Conservation (phyloP, 805 yeast species). For the Pichia cephalocereana region DNA sequence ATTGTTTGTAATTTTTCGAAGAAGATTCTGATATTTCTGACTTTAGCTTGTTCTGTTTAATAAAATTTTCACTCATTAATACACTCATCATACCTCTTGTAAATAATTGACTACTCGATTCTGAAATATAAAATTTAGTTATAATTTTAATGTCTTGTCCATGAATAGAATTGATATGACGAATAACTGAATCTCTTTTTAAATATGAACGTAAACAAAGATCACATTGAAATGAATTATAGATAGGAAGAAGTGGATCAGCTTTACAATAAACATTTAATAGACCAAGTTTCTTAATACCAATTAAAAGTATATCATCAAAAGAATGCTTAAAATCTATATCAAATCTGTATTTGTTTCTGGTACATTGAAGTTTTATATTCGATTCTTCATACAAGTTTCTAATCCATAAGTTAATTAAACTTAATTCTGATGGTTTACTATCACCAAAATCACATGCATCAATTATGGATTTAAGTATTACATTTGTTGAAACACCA, state of each 20-base stretch:
- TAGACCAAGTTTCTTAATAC: not conserved
- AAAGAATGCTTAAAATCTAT: not conserved
- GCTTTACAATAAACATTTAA: conserved; percentile 5
- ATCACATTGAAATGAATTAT: conserved; percentile 6
- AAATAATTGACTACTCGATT: not conserved
- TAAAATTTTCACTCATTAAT: not conserved
- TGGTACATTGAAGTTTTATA: not conserved
- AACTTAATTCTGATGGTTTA: not conserved
- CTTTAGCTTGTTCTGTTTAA: not conserved
- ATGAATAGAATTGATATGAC: conserved; percentile 1
- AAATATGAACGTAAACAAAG: conserved; percentile 5
- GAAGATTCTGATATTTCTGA: not conserved
- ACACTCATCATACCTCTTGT: conserved; percentile 1
- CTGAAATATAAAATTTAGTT: not conserved
- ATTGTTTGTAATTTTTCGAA: not conserved
- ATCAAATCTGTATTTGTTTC: not conserved
- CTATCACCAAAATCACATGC: no score
- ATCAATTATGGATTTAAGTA: no score
- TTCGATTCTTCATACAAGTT: conserved; percentile 3
- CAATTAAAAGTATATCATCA: not conserved
- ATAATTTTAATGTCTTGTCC: not conserved
- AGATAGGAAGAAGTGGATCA: conserved; percentile 5
- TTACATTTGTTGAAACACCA: no score
- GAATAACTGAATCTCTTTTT: not conserved
- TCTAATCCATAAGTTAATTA: conserved; percentile 1